These are phyloP conservation scores for Aplosporella prunicola DNA, from an alignment of 2,329 filamentous ascomycete genomes.

Conservation along the genomic window DNA sequence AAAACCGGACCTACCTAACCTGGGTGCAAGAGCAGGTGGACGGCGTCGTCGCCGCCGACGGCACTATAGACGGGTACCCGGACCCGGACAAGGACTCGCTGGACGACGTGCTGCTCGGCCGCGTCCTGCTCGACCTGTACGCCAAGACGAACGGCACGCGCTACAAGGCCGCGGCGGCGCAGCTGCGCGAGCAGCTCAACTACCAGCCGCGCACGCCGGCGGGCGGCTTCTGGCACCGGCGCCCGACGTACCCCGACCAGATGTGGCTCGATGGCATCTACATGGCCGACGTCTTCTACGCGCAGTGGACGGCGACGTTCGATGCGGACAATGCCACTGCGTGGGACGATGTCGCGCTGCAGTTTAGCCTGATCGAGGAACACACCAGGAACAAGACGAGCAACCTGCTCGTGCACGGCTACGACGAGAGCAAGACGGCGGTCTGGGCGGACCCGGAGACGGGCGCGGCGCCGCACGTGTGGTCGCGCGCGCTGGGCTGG, in stretches of 20 bases:
- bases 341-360: constrained; percentile 34
- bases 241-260: constrained; percentile 9
- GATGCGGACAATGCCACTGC: constrained; percentile 30
- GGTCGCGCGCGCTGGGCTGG: constrained; percentile 30
- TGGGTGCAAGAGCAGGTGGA: constrained; percentile 41
- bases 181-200: constrained; percentile 39
- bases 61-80: constrained; percentile 21
- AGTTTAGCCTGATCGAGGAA: constrained; percentile 28
- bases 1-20: constrained; percentile 35
- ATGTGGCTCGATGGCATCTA: constrained; percentile 46
- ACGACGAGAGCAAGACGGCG: constrained; percentile 25
- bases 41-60: constrained; percentile 38
- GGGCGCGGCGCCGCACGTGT: constrained; percentile 28
- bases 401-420: constrained; percentile 27
- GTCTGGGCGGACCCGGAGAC: constrained; percentile 28
- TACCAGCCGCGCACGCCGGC: constrained; percentile 40
- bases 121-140: constrained; percentile 44
- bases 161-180: constrained; percentile 41
- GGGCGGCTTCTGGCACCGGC: constrained; percentile 46
- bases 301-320: constrained; percentile 30
- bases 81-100: constrained; percentile 30
- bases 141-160: constrained; percentile 35
- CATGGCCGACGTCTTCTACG: constrained; percentile 32
- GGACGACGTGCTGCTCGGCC: constrained; percentile 44
- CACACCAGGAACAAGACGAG: constrained; percentile 25